A percentile compares a stretch with the other conserved stretches of the same genome.
These are phyloP conservation scores for Dactylis glomerata DNA, from an alignment of 176 grass and related monocot genomes.

Conservation along the genomic window DNA sequence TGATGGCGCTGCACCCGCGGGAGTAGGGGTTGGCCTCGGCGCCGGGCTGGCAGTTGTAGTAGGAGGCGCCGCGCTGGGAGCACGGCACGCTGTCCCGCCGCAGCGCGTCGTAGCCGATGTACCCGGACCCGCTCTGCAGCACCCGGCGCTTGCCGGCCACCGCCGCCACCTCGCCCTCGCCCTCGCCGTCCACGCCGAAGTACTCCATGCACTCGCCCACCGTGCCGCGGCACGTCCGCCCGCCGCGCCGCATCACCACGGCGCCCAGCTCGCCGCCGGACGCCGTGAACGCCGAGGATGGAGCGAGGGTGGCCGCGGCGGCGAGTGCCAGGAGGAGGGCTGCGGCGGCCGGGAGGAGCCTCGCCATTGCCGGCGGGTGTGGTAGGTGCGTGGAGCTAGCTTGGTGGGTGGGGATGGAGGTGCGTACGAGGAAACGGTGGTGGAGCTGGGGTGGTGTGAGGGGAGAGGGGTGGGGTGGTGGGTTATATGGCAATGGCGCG, in stretches of 20 bases:
- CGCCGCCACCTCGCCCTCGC: conserved; percentile 10
- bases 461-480: background rate
- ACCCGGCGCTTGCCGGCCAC: conserved; percentile 42
- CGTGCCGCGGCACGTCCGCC: conserved; percentile 34
- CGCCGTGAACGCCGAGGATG: background rate
- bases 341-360: background rate
- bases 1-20: conserved; percentile 67
- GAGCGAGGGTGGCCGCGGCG: background rate
- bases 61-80: conserved; percentile 68
- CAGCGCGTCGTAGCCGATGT: conserved; percentile 86
- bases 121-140: conserved; percentile 43
- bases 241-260: conserved; percentile 30
- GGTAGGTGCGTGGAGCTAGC: background rate
- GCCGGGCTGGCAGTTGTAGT: conserved; percentile 93
- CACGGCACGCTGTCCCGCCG: conserved; percentile 58
- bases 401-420: background rate
- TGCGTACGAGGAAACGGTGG: background rate
- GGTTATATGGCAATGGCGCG: conserved; percentile 32
- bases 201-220: conserved; percentile 48
- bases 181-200: conserved; percentile 30
- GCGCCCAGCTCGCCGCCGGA: background rate
- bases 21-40: conserved; percentile 64
- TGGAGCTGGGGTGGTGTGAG: background rate
- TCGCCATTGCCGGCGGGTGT: background rate
- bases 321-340: background rate